Percentiles rank a stretch among this genome's conserved stretches.
Evolutionary conservation across 441 rosid genomes (phyloP).

Genomic region (Populus trichocarpa): DNA sequence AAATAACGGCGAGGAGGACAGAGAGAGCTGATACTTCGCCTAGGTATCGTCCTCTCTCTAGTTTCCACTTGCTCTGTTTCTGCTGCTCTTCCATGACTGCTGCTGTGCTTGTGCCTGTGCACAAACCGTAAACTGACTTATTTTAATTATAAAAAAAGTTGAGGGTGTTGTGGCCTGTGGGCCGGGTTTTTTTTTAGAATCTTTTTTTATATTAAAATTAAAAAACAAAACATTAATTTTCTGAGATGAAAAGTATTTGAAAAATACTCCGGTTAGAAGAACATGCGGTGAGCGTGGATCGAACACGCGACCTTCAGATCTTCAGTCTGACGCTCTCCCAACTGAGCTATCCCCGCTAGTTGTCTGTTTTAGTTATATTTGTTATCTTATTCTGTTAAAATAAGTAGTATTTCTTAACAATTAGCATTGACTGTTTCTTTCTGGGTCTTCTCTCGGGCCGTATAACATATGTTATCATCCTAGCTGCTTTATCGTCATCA

Average conservation of each 20-base stretch:
- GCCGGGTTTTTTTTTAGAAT: background rate
- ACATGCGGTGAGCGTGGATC: slow-evolving; percentile 79
- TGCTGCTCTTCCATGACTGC: slow-evolving; percentile 41
- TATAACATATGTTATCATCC: no score
- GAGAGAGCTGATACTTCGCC: slow-evolving; percentile 85
- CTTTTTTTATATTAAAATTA: no score
- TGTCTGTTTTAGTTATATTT: no score
- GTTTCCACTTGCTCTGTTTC: slow-evolving; percentile 38
- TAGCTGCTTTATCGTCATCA: no score
- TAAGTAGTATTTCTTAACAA: no score
- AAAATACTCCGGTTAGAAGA: no score
- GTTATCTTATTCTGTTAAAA: fast-evolving
- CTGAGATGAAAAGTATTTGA: no score
- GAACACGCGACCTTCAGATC: slow-evolving; percentile 85
- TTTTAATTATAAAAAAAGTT: background rate
- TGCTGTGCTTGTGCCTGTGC: background rate
- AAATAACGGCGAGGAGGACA: slow-evolving; percentile 66
- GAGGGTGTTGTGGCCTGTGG: background rate
- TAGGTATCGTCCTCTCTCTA: slow-evolving; percentile 53
- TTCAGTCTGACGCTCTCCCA: slow-evolving; percentile 96
- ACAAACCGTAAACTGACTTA: background rate
- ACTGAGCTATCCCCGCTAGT: slow-evolving; percentile 76
- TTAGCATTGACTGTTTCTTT: no score
- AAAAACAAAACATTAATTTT: no score
- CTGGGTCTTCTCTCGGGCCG: no score